These are phyloP conservation scores for Schwanniomyces sp. DNA, from an alignment of 805 yeast genomes.

Conservation along the genomic window DNA sequence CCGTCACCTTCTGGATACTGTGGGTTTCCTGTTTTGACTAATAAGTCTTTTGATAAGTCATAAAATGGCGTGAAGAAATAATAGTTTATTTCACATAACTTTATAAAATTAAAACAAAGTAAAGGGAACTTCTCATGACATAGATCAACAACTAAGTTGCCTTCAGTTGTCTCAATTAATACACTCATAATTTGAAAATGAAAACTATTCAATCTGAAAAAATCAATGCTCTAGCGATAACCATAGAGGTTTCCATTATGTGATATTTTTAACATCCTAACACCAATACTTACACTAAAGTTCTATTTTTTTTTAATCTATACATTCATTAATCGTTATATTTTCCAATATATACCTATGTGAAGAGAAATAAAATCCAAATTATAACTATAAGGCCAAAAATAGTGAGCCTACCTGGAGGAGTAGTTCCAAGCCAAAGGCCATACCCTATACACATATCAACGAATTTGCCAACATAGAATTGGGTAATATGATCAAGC, in stretches of 20 bases:
- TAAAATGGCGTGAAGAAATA: slow-evolving; percentile 53
- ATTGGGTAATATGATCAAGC: slow-evolving; percentile 26
- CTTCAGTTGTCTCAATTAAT: slow-evolving; percentile 37
- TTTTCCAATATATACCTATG: background rate
- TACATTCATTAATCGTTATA: background rate
- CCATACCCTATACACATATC: slow-evolving; percentile 33
- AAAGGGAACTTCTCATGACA: slow-evolving; percentile 29
- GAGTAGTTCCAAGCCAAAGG: slow-evolving; percentile 34
- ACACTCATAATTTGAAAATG: slow-evolving; percentile 33
- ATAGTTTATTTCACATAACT: slow-evolving; percentile 52
- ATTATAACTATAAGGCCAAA: slow-evolving; percentile 14
- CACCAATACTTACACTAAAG: background rate
- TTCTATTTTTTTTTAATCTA: too few relatives aligned
- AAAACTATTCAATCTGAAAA: background rate
- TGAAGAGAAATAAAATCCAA: slow-evolving; percentile 5
- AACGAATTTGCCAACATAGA: slow-evolving; percentile 20
- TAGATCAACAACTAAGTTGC: slow-evolving; percentile 52
- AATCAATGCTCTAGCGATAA: background rate
- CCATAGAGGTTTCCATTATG: slow-evolving; percentile 2
- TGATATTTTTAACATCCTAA: background rate
- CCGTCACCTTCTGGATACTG: slow-evolving; percentile 31
- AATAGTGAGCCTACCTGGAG: slow-evolving; percentile 29
- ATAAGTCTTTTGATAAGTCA: slow-evolving; percentile 38
- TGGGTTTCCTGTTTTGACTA: slow-evolving; percentile 51
- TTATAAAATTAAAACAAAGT: slow-evolving; percentile 48